Base-by-base conservation (phyloP, 1,284 basidiomycete species). In the Ceratorhiza oryzae-sativae region DNA sequence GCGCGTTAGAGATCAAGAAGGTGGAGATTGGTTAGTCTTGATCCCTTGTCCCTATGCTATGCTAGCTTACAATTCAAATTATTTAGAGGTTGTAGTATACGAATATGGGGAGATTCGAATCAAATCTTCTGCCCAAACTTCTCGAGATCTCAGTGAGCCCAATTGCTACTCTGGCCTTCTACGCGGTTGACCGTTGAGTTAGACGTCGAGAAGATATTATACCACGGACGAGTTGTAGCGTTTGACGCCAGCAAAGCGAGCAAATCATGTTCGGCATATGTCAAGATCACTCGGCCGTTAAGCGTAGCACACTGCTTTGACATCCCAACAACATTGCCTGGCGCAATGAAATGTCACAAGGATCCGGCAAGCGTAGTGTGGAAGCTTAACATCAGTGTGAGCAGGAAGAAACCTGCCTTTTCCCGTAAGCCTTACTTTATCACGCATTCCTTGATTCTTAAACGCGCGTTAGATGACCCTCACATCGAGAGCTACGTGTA, bases 281-380 rank as follows among this genome's bases (percentile, higher is more conserved):
- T 18, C 32, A 68, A 56, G 51, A 46, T 68, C 23, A 46, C 42
- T 23, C 49, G 46, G 12, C 65, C 65, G 34, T 25, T 68, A 10
- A 45, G 49, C 51, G 23, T 68, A 12, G 39, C 45, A 20, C 51
- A 68, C 25, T 32, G 51, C 39, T 68, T 68, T 23, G 32, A 68
- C 13, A 42, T 68, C 36, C 65, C 65, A 20, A 68, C 49, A 46
- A 68, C 49, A 2, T 27, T 68, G 34, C 65, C 65, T 15, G 51
- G 65, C 13, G 65, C 65, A 45, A 68, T 68, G 3, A 68, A 56
- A 15, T 68, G 65, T 53, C 51, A 68, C 65, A 68, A 68, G 27
- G 65, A 68, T 56, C 65, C 65, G 27, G 65, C 65, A 20, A 68
- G 65, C n/a, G 51, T 68, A 30, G 65, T 68, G 9, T 56, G 65